Base-by-base conservation (phyloP, 805 yeast species). In the Spathaspora hagerdaliae region DNA sequence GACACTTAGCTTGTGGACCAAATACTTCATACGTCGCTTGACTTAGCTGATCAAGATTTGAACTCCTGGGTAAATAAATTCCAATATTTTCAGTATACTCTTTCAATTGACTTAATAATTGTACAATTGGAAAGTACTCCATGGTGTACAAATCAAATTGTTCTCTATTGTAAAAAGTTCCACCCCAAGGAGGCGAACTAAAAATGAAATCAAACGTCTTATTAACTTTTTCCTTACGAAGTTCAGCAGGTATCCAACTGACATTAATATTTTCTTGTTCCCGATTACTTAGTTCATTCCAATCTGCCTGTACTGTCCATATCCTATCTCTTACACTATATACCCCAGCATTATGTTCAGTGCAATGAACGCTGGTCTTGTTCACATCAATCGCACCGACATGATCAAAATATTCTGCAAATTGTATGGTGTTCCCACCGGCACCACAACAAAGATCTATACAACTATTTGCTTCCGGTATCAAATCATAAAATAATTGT, bases 171-270 rank as follows among this genome's bases (percentile, higher is more conserved):
- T 87, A 87, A 2, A 63, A 58, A 0, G 88, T 85, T 0, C 96
- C 96, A 31, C 94, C 95, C 96, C 95, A 87, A 0, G 95, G 95
- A 1, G 95, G 95, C 1, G 92, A 84, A n/a, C 81, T 75, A 64
- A 85, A 87, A 8, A 80, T 71, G 42, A 82, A 69, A 52, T 80
- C 85, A 34, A 78, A 73, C 10, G 62, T 59, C 24, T 47, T 49
- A 0, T 41, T 9, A n/a, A 58, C 41, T 43, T 39, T 14, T 42
- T 38, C 15, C 27, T 40, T 47, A 45, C 47, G 51, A 4, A 64
- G 36, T 2, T 52, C 49, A 13, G 49, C 51, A 0, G 74, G 75
- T 5, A 68, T 56, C 75, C 75, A 71, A 27, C 55, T 57, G 26
- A 46, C 41, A 10, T 48, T 43, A 3, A 48, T 40, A 2, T 37